Evolutionary conservation across 441 rosid species (phyloP), one percentile per base, ranked within the genome.

Genomic region (Adansonia gregorii): DNA sequence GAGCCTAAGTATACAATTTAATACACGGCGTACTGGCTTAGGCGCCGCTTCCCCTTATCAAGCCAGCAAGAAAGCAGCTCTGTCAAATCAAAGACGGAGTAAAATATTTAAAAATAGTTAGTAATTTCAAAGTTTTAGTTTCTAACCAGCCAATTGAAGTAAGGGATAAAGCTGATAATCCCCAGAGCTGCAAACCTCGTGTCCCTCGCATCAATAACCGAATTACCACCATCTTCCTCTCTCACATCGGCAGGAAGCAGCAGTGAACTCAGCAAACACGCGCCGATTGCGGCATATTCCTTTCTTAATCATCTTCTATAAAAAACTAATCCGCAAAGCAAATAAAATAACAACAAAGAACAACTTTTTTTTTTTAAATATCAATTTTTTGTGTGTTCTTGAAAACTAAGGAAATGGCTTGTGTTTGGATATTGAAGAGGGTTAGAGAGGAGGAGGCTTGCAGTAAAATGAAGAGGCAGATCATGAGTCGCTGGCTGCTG

Each of bases 11-110:
- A 95, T 0, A 85, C 93, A 70, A 91, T 78, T 27, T 98, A 84
- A 75, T 90, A 94, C 19, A 89, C 81, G 39, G 93, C 93, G 76
- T 94, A 95, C 41, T 5, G 3, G 41, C 41, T 3, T 35, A 35
- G 41, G 15, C 94, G 93, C 49, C 95, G 85, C 74, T 86, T 91
- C 58, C 95, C 94, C 0, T 97, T 89, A 80, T 95, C 99, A 83
- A 94, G 95, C 97, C 98, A 94, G 99, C 99, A 80, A 95, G 94
- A 20, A 95, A 88, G 98, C 98, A 95, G 84, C 98, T 87, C 99
- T 95, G 79, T 15, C 59, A 75, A 78, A 31, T 19, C 19, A 55
- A 22, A 22, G 43, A 51, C 17, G 7, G 43, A 51, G 41, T 1
- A 17, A 10, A 58, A 31, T 31, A 56, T 3, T 35, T 35, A 35